Base-by-base conservation (phyloP, 2,329 filamentous ascomycete genomes). In the Chaetomiaceae sp. region DNA sequence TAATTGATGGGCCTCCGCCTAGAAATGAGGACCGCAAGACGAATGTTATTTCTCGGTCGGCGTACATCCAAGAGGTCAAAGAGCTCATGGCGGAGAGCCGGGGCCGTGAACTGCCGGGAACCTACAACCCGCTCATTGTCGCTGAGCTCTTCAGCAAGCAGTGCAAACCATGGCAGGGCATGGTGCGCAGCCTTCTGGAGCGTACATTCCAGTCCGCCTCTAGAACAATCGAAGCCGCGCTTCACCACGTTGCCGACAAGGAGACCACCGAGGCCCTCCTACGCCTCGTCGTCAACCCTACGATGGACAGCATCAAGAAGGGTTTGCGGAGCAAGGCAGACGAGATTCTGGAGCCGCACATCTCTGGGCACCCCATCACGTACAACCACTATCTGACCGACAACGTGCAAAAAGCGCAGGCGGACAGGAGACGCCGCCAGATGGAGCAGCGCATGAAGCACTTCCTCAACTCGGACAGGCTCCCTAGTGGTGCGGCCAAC, bases 371-470 rank as follows among this genome's bases (percentile, higher is more conserved):
- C 49, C 69, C 71, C 0, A 72, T 74, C 33, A 73, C 71, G 0
- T 73, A 73, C 53, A 71, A 74, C 48, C 64, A 68, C 42, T 63
- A 69, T 38, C 58, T 73, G 3, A 69, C 65, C 1, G 65, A 71
- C 7, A 68, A 56, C 1, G 58, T 73, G 1, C 65, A 71, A 45
- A 64, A 66, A 25, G 61, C 61, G 17, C 64, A 64, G 25, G 12
- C 23, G 3, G 11, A 38, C 1, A 43, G 55, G 4, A 25, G 3
- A 3, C 34, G 27, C 1, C 20, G 20, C 6, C 17, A 19, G 2
- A 19, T 47, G n/a, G 47, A 51, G 37, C 14, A 22, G 22, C 34
- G 17, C 2, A 4, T 55, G 27, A 43, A 47, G 22, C 2, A 6
- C 1, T 51, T 42, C 11, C 40, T 55, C 15, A 17, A 6, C 1